These are phyloP conservation scores for Penicillium alfredii DNA, from an alignment of 495 filamentous ascomycete species.

Conservation along the genomic window DNA sequence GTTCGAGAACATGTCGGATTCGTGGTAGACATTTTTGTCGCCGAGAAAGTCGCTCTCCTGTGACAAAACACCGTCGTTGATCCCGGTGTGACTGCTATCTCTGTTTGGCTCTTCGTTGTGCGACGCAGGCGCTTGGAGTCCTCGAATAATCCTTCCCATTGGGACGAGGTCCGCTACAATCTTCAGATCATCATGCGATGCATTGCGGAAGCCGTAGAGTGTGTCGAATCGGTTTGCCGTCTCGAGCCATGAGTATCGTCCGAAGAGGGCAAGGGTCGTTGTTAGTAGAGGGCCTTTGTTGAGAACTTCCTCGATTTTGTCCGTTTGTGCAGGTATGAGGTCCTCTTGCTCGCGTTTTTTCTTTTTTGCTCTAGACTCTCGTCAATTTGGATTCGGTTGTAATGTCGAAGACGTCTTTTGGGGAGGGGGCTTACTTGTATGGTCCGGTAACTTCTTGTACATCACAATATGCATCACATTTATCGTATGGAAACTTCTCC, in stretches of 20 bases:
- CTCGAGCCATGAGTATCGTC: not conserved
- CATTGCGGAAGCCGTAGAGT: not conserved
- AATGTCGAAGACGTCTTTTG: no score
- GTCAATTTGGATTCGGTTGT: no score
- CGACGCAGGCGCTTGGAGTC: not conserved
- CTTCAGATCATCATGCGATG: no score
- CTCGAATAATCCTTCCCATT: not conserved
- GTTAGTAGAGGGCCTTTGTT: not conserved
- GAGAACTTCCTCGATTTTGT: no score
- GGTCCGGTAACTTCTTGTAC: not conserved
- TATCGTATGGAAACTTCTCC: conserved; percentile 5
- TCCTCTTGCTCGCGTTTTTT: no score
- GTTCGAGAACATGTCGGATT: not conserved
- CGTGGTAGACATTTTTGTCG: not conserved
- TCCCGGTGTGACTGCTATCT: no score
- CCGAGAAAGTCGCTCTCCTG: not conserved
- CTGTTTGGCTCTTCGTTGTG: no score
- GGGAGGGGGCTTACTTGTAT: not conserved
- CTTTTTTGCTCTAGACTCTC: no score
- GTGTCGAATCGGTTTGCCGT: not conserved
- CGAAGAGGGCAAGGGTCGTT: not conserved
- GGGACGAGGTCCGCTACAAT: no score
- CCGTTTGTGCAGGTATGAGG: no score
- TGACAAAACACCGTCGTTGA: no score
- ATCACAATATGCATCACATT: conserved; percentile 3